phyloP scores from a whole-genome alignment of 352 stramenopile species.

The Phytopythium sindhum region DNA sequence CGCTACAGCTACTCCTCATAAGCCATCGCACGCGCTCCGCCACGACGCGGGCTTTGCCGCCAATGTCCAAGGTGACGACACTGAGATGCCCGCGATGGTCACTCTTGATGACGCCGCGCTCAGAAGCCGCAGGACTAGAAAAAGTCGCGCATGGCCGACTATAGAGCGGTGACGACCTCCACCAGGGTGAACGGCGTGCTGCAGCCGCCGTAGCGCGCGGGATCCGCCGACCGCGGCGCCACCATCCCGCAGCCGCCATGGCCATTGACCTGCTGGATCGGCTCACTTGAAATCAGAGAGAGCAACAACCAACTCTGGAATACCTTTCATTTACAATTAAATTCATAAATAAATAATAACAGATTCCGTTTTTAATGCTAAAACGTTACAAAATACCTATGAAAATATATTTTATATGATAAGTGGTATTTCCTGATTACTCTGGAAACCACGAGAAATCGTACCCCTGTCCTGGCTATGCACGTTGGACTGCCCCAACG shows the following conservation, averaged over 20 bases:
- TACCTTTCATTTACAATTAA: background rate
- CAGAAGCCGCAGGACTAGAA: background rate
- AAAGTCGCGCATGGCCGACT: background rate
- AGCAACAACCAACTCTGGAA: background rate
- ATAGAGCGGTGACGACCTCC: background rate
- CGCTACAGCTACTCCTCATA: slow-evolving; percentile 11
- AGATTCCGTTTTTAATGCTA: too few relatives aligned
- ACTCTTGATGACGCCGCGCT: slow-evolving; percentile 8
- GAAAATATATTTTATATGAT: background rate
- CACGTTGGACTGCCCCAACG: background rate
- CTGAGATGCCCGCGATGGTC: slow-evolving; percentile 28
- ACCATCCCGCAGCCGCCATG: background rate
- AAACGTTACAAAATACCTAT: too few relatives aligned
- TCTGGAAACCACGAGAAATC: background rate
- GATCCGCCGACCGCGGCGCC: background rate
- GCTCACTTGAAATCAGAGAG: background rate
- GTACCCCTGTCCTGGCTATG: background rate
- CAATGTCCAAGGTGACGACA: slow-evolving; percentile 12
- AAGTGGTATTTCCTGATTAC: too few relatives aligned
- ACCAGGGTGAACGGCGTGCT: background rate
- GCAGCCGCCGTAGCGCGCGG: background rate
- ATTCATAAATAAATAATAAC: too few relatives aligned
- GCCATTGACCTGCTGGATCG: background rate
- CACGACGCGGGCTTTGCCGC: slow-evolving; percentile 23
- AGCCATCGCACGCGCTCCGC: slow-evolving; percentile 33